These are phyloP conservation scores for Pseudonitzschia pungens DNA, from an alignment of 108 stramenopile species.

Conservation along the genomic window DNA sequence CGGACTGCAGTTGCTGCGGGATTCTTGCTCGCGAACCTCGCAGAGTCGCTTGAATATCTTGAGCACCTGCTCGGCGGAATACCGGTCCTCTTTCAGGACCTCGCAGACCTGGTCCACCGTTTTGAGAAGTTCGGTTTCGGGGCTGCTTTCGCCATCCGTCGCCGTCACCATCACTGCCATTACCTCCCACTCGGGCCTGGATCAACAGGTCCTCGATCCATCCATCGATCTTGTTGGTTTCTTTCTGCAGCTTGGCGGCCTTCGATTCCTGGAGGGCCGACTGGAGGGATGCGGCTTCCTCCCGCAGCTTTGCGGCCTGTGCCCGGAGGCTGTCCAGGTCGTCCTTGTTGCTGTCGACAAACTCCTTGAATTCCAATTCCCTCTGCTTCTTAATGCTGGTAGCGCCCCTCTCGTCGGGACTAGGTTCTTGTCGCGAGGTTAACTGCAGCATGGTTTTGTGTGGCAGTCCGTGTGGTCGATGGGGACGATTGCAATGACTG, in stretches of 20 bases:
- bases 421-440: neutral
- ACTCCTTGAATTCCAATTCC: neutral
- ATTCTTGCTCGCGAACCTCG: slow-evolving; percentile 27
- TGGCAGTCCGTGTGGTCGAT: no score
- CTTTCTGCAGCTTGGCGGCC: slow-evolving; percentile 40
- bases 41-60: slow-evolving; percentile 69
- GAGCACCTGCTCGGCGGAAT: slow-evolving; percentile 62
- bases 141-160: slow-evolving; percentile 13
- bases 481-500: no score
- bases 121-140: slow-evolving; percentile 45
- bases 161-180: slow-evolving; percentile 27
- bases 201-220: slow-evolving; percentile 64
- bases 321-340: slow-evolving; percentile 18
- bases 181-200: neutral
- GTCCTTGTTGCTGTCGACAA: neutral
- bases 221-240: slow-evolving; percentile 52
- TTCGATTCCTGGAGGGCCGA: slow-evolving; percentile 27
- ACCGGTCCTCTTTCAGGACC: slow-evolving; percentile 52
- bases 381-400: neutral
- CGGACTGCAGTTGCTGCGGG: slow-evolving; percentile 34
- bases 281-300: slow-evolving; percentile 19
- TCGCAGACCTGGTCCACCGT: slow-evolving; percentile 58
- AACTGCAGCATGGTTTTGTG: no score
- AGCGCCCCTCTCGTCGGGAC: neutral
- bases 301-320: slow-evolving; percentile 37